Evolutionary conservation across 2,329 filamentous ascomycete genomes (phyloP).

Genomic region (Fonsecaea nubica): DNA sequence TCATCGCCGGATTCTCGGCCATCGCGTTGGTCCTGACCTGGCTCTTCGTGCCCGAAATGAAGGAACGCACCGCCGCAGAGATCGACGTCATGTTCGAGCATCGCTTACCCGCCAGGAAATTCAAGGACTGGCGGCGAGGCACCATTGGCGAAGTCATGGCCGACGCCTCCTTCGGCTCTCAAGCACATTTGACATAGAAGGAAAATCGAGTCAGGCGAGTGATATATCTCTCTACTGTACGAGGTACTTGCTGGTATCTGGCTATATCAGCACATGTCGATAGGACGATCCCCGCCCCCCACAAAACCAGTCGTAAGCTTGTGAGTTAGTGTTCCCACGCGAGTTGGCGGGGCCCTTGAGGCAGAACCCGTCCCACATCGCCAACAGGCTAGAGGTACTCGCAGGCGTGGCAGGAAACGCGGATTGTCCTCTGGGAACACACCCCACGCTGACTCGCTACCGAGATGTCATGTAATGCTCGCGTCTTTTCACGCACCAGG

Average conservation of each 20-base stretch:
- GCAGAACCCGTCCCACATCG: neutral
- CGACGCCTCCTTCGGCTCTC: neutral
- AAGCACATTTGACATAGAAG: neutral
- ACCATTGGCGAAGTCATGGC: slow-evolving; percentile 1
- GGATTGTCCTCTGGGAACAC: too few relatives aligned
- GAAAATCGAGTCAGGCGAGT: neutral
- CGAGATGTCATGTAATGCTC: too few relatives aligned
- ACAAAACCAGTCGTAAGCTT: neutral
- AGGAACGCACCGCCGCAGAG: slow-evolving; percentile 55
- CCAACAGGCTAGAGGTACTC: too few relatives aligned
- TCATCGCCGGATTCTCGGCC: slow-evolving; percentile 48
- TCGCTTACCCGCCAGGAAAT: slow-evolving; percentile 39
- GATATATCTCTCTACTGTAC: neutral
- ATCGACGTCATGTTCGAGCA: slow-evolving; percentile 53
- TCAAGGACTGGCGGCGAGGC: slow-evolving; percentile 37
- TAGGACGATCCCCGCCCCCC: neutral
- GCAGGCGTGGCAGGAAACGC: too few relatives aligned
- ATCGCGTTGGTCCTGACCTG: slow-evolving; percentile 49
- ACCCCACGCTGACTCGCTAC: too few relatives aligned
- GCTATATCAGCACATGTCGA: slow-evolving; percentile 3
- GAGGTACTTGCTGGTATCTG: neutral
- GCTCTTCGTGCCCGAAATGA: slow-evolving; percentile 61
- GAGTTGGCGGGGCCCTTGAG: neutral
- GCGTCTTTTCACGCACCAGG: too few relatives aligned
- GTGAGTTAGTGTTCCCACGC: neutral